phyloP scores from a whole-genome alignment of 495 filamentous ascomycete genomes.

The Staphylotrichum tortipilum region DNA sequence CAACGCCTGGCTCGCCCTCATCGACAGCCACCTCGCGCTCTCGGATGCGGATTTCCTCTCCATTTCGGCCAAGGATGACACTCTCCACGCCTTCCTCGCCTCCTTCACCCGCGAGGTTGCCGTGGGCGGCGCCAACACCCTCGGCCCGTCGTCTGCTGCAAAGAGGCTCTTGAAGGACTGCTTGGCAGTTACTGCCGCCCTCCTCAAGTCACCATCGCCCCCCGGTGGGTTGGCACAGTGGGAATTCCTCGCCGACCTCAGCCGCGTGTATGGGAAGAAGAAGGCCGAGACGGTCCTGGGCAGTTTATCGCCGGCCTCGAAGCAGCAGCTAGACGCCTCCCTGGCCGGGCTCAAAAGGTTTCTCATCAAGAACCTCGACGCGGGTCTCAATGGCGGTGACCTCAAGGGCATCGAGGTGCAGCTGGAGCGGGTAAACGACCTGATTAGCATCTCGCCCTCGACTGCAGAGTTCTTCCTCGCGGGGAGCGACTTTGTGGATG shows the following conservation, averaged over 20 bases:
- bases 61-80: conserved; percentile 44
- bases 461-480: conserved; percentile 58
- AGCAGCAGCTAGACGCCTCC: conserved; percentile 28
- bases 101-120: conserved; percentile 52
- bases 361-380: conserved; percentile 43
- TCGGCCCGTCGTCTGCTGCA: conserved; percentile 39
- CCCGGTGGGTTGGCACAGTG: conserved; percentile 43
- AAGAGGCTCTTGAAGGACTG: conserved; percentile 49
- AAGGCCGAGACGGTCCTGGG: conserved; percentile 24
- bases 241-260: conserved; percentile 51
- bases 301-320: conserved; percentile 22
- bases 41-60: conserved; percentile 43
- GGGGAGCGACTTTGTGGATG: conserved; percentile 79
- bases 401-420: conserved; percentile 38
- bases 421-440: conserved; percentile 39
- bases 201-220: conserved; percentile 35
- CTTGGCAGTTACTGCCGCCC: conserved; percentile 50
- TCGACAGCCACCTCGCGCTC: conserved; percentile 53
- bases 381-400: conserved; percentile 35
- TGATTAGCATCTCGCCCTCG: conserved; percentile 46
- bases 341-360: conserved; percentile 35
- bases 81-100: conserved; percentile 49
- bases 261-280: conserved; percentile 47
- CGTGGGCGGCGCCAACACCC: conserved; percentile 28
- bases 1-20: conserved; percentile 64